Percentiles rank a stretch among this genome's conserved stretches.
Conservation (phyloP, 192 early-diverging fungal genomes). For the Diversispora epigaea region DNA sequence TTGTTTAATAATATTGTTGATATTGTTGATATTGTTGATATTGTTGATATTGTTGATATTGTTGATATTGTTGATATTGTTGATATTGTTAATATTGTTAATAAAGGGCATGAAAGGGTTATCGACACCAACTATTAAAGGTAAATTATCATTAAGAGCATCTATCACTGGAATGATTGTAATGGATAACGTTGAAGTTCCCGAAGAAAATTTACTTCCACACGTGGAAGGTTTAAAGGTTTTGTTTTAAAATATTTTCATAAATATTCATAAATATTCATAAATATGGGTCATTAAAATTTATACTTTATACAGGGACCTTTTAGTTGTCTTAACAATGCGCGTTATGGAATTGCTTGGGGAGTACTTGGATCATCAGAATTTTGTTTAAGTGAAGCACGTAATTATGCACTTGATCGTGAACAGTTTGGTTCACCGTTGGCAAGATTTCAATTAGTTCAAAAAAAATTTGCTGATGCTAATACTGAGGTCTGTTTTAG, state of each 20-base stretch:
- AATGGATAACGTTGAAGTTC: slow-evolving; percentile 97
- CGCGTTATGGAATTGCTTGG: slow-evolving; percentile 96
- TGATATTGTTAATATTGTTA: background rate
- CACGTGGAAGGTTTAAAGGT: slow-evolving; percentile 81
- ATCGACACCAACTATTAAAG: slow-evolving; percentile 84
- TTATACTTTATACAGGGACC: slow-evolving; percentile 59
- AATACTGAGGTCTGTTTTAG: slow-evolving; percentile 75
- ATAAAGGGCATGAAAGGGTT: slow-evolving; percentile 85
- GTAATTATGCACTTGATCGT: slow-evolving; percentile 86
- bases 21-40: slow-evolving; percentile 18
- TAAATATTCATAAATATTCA: background rate
- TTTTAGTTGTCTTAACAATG: slow-evolving; percentile 97
- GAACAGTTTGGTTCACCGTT: slow-evolving; percentile 93
- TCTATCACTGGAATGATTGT: slow-evolving; percentile 97
- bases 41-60: background rate
- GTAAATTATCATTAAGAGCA: slow-evolving; percentile 93
- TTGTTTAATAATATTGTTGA: slow-evolving; percentile 16
- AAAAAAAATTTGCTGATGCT: slow-evolving; percentile 95
- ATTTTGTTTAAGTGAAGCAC: slow-evolving; percentile 82
- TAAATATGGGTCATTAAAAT: background rate
- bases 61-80: background rate
- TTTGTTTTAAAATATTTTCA: background rate
- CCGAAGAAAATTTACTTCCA: slow-evolving; percentile 87
- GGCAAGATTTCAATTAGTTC: slow-evolving; percentile 90
- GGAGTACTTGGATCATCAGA: slow-evolving; percentile 95